Base-by-base conservation (phyloP, 345 rosid genomes). In the Sisymbrium irio region DNA sequence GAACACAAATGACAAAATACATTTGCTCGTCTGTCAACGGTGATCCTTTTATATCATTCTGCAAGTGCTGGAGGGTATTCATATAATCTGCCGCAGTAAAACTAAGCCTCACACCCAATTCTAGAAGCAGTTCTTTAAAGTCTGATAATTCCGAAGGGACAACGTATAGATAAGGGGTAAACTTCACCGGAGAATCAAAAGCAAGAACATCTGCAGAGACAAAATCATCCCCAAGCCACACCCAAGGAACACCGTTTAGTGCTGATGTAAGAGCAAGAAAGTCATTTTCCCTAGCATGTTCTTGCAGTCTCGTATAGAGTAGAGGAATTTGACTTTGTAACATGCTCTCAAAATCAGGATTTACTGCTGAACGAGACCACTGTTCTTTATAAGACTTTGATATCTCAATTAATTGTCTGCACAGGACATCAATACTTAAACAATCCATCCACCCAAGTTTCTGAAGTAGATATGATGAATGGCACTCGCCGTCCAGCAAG, bases 141-240 rank as follows among this genome's bases (percentile, higher is more conserved):
- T 87, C 93, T 58, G 86, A 83, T 79, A 93, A 80, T 68, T 93
- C 98, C 47, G 98, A 93, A 70, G 98, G 98, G 71, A 93, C 98
- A 83, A 87, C 98, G 83, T 90, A 90, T 68, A 93, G 82, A 76
- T 89, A 93, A 57, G 98, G 98, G 73, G 89, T 75, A 82, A 87
- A 93, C 80, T 93, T 91, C 77, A 89, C 98, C 14, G 98, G 97
- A 33, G 98, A 93, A 84, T 90, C 97, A 85, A 93, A 93, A 69
- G 98, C 96, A 75, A 93, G 98, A 69, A 85, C 87, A 78, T 81
- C 79, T 60, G 94, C 77, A 54, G 87, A 77, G 71, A 93, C 85
- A 80, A 93, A 93, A 81, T 89, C 91, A 79, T 90, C 98, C 47
- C 98, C 93, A 72, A 86, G 86, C 98, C 98, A 93, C 77, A 93